These are phyloP conservation scores for Exophiala alcalophila DNA, from an alignment of 2,329 filamentous ascomycete species.

Conservation along the genomic window DNA sequence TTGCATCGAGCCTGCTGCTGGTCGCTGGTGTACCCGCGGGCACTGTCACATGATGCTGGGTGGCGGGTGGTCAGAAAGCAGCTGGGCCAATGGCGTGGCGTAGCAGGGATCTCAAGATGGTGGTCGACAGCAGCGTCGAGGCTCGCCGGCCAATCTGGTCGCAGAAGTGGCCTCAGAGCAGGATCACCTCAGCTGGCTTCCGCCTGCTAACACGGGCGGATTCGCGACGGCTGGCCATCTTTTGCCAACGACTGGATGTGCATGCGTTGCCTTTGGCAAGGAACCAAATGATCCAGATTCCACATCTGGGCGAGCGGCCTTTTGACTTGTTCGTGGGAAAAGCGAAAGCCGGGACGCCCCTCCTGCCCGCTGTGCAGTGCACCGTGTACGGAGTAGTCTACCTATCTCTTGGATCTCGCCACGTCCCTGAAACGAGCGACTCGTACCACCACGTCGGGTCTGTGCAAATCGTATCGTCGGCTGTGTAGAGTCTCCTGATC, in stretches of 20 bases:
- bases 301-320: conserved; percentile 10
- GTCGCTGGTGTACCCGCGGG: background rate
- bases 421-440: conserved; percentile 16
- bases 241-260: conserved; percentile 28
- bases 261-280: conserved; percentile 18
- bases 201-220: conserved; percentile 27
- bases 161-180: conserved; percentile 25
- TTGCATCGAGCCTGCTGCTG: conserved; percentile 6
- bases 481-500: conserved; percentile 6
- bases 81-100: conserved; percentile 20
- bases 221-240: conserved; percentile 15
- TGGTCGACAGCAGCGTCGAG: conserved; percentile 14
- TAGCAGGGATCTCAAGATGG: conserved; percentile 26
- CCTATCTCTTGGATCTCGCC: too few relatives aligned
- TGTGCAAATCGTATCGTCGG: conserved; percentile 25
- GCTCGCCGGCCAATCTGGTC: conserved; percentile 19
- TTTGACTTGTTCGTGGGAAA: conserved; percentile 7
- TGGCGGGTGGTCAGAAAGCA: conserved; percentile 2
- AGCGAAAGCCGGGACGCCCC: too few relatives aligned
- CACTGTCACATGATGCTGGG: conserved; percentile 25
- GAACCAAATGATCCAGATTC: conserved; percentile 17
- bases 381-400: too few relatives aligned
- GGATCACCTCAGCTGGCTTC: conserved; percentile 25
- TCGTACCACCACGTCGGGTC: conserved; percentile 20
- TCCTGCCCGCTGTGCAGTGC: too few relatives aligned